These are phyloP conservation scores for Auxenochlorella pyrenoidosa DNA, from an alignment of 139 green algal species.

Conservation along the genomic window DNA sequence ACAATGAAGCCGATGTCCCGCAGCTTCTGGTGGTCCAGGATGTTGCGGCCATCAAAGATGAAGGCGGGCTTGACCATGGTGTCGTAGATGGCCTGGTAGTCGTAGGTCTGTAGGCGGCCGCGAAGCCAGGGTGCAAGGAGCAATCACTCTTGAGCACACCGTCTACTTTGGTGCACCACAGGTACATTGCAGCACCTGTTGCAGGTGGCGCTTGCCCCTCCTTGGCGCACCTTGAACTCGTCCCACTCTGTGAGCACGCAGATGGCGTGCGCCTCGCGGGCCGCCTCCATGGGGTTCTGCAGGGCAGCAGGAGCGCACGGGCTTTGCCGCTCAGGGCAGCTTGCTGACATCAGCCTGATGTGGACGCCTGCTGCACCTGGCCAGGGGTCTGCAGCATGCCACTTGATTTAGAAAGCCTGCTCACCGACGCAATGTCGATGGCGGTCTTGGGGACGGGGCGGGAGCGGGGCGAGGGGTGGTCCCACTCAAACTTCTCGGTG, in stretches of 20 bases:
- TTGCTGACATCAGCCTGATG: not conserved
- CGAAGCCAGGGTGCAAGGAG: too few relatives aligned
- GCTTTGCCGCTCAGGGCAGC: too few relatives aligned
- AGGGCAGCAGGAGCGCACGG: not conserved
- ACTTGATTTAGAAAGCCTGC: not conserved
- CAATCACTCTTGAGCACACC: too few relatives aligned
- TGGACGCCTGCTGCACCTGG: too few relatives aligned
- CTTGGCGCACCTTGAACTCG: conserved; percentile 84
- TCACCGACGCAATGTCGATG: conserved; percentile 58
- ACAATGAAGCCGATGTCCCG: conserved; percentile 97
- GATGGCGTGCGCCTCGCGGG: conserved; percentile 85
- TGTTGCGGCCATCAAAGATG: conserved; percentile 99
- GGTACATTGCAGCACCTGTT: too few relatives aligned
- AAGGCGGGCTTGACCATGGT: conserved; percentile 98
- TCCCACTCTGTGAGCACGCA: conserved; percentile 99
- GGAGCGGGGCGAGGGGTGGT: conserved; percentile 79
- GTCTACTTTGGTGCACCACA: too few relatives aligned
- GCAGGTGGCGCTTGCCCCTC: too few relatives aligned
- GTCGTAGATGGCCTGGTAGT: conserved; percentile 77
- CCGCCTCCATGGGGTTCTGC: conserved; percentile 69
- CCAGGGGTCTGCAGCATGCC: not conserved
- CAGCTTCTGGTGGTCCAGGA: conserved; percentile 91
- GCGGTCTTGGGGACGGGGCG: conserved; percentile 55
- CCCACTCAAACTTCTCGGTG: conserved; percentile 92
- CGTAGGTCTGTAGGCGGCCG: conserved; percentile 41